phyloP scores from a whole-genome alignment of 1,139 yeast species.

The Arxiozyma slooffiae region DNA sequence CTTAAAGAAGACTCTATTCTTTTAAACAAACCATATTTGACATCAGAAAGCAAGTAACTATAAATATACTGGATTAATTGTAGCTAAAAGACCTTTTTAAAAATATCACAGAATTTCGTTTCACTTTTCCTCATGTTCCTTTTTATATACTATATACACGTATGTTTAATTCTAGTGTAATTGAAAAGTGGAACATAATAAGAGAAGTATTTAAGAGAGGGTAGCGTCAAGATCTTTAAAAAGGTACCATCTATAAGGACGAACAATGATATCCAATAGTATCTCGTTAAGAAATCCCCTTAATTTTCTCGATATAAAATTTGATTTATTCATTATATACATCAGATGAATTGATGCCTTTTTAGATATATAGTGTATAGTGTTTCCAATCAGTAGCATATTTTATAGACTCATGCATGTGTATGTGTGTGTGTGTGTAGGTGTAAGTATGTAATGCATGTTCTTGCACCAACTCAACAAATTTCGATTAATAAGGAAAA shows the following conservation, averaged over 20 bases:
- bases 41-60: not conserved
- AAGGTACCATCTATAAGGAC: not conserved
- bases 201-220: not conserved
- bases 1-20: slow-evolving; percentile 15
- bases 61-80: too few species aligned
- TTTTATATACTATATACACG: too few species aligned
- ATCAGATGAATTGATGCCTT: too few species aligned
- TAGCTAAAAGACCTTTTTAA: not conserved
- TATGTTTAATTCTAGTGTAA: not conserved
- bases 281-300: not conserved
- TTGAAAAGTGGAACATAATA: not conserved
- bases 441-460: not conserved
- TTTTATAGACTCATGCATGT: not conserved
- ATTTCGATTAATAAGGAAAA: not conserved
- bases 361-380: too few species aligned
- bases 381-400: not conserved
- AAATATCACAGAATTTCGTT: not conserved
- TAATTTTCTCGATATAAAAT: too few species aligned
- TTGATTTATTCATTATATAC: not conserved
- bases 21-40: not conserved
- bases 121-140: not conserved
- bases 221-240: not conserved
- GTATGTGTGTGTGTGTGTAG: not conserved
- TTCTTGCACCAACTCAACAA: not conserved
- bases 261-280: too few species aligned